A percentile compares a stretch with the other conserved stretches of the same genome.
These are phyloP conservation scores for Furcasterigmium sp. DNA, from an alignment of 2,329 filamentous ascomycete species.

Conservation along the genomic window DNA sequence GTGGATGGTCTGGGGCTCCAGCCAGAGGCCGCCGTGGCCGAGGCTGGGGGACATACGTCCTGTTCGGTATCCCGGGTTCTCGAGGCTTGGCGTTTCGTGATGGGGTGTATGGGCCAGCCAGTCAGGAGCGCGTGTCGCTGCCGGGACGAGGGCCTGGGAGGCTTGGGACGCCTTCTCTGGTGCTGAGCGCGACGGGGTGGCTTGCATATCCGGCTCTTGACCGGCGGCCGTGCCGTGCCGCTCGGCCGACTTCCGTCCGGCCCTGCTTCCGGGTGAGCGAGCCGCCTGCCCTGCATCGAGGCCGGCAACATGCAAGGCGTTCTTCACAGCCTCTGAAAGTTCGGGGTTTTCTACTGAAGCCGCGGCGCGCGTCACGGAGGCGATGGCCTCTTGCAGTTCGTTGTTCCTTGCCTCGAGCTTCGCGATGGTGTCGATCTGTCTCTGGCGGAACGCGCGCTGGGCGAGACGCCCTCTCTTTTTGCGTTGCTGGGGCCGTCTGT, in stretches of 20 bases:
- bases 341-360: background rate
- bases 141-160: too few species aligned
- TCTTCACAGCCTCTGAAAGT: background rate
- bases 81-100: too few species aligned
- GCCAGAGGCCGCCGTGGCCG: background rate
- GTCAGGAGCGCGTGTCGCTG: too few species aligned
- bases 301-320: background rate
- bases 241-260: too few species aligned
- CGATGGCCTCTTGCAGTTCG: slow-evolving; percentile 2
- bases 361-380: background rate
- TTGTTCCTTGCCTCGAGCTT: slow-evolving; percentile 1
- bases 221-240: too few species aligned
- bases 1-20: background rate
- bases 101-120: too few species aligned
- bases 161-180: too few species aligned
- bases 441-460: slow-evolving; percentile 1
- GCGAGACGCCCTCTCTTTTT: slow-evolving; percentile 1
- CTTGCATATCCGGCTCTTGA: too few species aligned
- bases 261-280: too few species aligned
- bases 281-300: background rate
- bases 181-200: too few species aligned
- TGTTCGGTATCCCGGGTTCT: background rate
- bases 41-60: slow-evolving; percentile 2
- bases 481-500: background rate
- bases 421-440: slow-evolving; percentile 1